phyloP scores from a whole-genome alignment of 1,284 basidiomycete species.

The Sanguinoderma infundibulare region DNA sequence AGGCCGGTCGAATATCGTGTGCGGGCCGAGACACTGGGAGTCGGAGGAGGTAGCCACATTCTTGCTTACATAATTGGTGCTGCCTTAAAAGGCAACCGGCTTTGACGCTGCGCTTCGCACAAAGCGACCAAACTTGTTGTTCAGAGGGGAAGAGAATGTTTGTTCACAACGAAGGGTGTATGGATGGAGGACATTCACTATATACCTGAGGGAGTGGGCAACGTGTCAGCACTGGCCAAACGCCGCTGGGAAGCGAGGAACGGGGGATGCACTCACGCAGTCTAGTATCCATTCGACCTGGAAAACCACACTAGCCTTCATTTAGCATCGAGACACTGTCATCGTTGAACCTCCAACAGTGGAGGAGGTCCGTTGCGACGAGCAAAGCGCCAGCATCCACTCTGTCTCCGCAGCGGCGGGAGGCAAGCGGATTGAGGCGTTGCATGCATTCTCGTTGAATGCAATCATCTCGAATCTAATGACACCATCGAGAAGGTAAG shows the following conservation, averaged over 20 bases:
- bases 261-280: not conserved
- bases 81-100: not conserved
- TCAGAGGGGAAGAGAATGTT: not conserved
- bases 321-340: not conserved
- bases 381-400: not conserved
- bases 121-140: not conserved
- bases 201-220: not conserved
- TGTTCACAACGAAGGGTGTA: not conserved
- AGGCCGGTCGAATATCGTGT: conserved; percentile 28
- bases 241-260: not conserved
- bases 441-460: not conserved
- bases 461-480: not conserved
- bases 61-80: conserved; percentile 19
- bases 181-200: not conserved
- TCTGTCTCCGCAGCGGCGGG: not conserved
- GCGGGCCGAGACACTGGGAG: conserved; percentile 27
- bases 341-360: not conserved
- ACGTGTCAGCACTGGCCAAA: not conserved
- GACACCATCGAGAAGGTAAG: not conserved
- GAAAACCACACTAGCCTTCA: not conserved
- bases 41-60: conserved; percentile 17
- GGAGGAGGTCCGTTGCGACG: not conserved
- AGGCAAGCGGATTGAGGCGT: not conserved
- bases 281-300: not conserved
- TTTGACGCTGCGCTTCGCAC: conserved; percentile 7